These are phyloP conservation scores for Scutellaria minor DNA, from an alignment of 257 asterid genomes.

Conservation along the genomic window DNA sequence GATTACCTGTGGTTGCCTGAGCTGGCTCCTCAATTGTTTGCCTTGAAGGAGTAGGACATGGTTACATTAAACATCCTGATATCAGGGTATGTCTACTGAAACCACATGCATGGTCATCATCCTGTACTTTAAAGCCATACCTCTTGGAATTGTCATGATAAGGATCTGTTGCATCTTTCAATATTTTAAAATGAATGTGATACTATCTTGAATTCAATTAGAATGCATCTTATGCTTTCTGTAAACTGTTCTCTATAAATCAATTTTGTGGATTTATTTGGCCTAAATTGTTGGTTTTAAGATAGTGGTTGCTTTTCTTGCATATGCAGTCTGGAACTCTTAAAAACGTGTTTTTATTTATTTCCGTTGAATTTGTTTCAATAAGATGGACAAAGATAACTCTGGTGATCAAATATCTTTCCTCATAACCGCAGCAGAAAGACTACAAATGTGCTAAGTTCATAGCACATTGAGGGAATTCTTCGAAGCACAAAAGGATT, in stretches of 20 bases:
- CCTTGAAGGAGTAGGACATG: constrained; percentile 52
- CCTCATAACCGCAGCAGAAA: too few relatives aligned
- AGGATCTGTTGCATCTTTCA: not conserved
- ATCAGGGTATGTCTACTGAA: constrained; percentile 18
- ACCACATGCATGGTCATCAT: not conserved
- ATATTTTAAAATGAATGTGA: not conserved
- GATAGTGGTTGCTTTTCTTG: too few relatives aligned
- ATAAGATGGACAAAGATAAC: too few relatives aligned
- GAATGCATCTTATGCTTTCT: not conserved
- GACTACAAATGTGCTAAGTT: too few relatives aligned
- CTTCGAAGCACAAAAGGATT: constrained; percentile 24
- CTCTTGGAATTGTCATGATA: not conserved
- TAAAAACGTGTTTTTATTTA: too few relatives aligned
- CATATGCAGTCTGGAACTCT: too few relatives aligned
- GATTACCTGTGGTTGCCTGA: constrained; percentile 91
- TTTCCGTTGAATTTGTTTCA: too few relatives aligned
- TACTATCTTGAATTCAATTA: constrained; percentile 20
- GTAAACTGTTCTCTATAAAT: too few relatives aligned
- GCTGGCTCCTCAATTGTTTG: constrained; percentile 81
- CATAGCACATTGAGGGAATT: not conserved
- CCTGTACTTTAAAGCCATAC: not conserved
- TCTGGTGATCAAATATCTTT: too few relatives aligned
- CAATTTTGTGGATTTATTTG: not conserved
- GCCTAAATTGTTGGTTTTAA: too few relatives aligned
- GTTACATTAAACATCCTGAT: constrained; percentile 16